Base-by-base conservation (phyloP, 1,139 yeast genomes). In the Suhomyces bolitotheri region DNA sequence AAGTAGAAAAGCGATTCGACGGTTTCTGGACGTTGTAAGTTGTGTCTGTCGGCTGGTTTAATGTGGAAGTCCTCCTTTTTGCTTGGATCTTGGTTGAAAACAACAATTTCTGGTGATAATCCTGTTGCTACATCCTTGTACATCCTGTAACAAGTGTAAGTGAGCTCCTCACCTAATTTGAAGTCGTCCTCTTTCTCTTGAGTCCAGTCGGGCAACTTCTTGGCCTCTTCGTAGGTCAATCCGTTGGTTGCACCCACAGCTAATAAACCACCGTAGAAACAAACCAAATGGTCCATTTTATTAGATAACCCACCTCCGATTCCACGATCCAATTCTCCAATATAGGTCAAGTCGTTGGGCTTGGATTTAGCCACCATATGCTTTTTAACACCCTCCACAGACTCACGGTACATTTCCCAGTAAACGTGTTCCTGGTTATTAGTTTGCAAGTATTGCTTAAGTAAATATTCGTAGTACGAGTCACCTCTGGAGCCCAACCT, bases 211-310 rank as follows among this genome's bases (percentile, higher is more conserved):
- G 65, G 56, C 42, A 45, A 50, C 36, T 60, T 57, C 35, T 74
- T 63, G 5, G 85, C 86, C 7, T 73, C 76, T 3, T 63, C 64
- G 23, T 81, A 56, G 1, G 79, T 62, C 29, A 66, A 51, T 9
- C 97, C 97, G 31, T 75, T 77, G 3, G 94, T 90, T 12, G 97
- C 96, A 19, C 97, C 97, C 34, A 89, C 64, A 0, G 96, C 95
- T 45, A 89, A 74, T 50, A 86, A 73, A 0, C 97, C 97, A 38
- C 96, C 96, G 53, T 87, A 80, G 63, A 88, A 89, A 59, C 97
- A 90, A 15, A 88, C 97, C 45, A 88, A 68, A 60, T 90, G 97
- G 56, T 90, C 97, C 96, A 90, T 88, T 57, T 88, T 89, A 13
- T 80, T 66, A n/a, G 83, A 77, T 6, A 82, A 60, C 2, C 66